Conservation (phyloP, 352 stramenopile species). For the Phytophthora crassamura region DNA sequence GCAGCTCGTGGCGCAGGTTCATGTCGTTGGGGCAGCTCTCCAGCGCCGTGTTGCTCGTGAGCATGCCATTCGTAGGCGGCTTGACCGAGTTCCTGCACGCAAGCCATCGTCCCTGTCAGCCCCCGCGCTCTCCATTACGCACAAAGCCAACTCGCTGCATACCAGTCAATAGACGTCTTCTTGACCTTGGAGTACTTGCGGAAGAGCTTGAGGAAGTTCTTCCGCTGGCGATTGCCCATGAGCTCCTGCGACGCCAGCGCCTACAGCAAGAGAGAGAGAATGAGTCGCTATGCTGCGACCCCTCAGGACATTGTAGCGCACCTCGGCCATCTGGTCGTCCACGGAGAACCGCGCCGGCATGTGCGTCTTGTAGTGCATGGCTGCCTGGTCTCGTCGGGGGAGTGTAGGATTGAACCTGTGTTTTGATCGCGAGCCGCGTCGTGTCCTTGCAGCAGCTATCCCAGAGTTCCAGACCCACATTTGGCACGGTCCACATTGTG, state of each 20-base stretch:
- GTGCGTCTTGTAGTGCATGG: slow-evolving; percentile 90
- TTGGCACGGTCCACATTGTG: neutral
- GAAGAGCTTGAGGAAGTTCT: slow-evolving; percentile 91
- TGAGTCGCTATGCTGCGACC: neutral
- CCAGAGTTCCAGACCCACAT: neutral
- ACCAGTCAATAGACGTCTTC: slow-evolving; percentile 87
- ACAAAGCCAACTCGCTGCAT: neutral
- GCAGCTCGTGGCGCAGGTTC: slow-evolving; percentile 93
- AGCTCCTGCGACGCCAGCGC: slow-evolving; percentile 81
- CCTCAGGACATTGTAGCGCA: slow-evolving; percentile 17
- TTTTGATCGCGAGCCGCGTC: slow-evolving; percentile 24
- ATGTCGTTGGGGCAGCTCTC: slow-evolving; percentile 92
- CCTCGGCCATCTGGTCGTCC: slow-evolving; percentile 90
- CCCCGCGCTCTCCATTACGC: too few relatives aligned
- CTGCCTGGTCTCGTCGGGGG: slow-evolving; percentile 10
- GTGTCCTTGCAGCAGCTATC: slow-evolving; percentile 21
- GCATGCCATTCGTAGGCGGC: slow-evolving; percentile 72
- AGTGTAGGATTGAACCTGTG: slow-evolving; percentile 12
- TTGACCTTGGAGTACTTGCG: slow-evolving; percentile 89
- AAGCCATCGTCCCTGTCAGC: neutral
- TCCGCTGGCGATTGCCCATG: slow-evolving; percentile 79
- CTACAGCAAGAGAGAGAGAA: slow-evolving; percentile 36
- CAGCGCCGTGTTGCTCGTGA: slow-evolving; percentile 75
- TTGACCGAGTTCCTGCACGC: slow-evolving; percentile 75
- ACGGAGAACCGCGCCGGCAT: slow-evolving; percentile 85